A percentile compares a stretch with the other conserved stretches of the same genome.
Evolutionary conservation across 192 early-diverging fungal species (phyloP).

Genomic region (Tieghemiomyces parasiticus): DNA sequence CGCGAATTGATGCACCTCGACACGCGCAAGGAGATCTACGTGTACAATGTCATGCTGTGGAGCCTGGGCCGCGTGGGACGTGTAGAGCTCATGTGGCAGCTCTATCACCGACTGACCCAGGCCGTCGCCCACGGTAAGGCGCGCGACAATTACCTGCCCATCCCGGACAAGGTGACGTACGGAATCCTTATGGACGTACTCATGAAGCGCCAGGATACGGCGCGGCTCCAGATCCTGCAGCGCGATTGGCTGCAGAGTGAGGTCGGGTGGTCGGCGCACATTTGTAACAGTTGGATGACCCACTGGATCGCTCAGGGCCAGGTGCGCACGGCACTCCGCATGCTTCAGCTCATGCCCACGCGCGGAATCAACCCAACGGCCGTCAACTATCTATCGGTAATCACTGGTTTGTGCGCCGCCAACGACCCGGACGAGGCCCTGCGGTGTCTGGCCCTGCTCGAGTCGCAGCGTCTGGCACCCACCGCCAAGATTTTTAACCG

Average conservation of each 20-base stretch:
- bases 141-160: not conserved
- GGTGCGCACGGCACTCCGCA: not conserved
- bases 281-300: constrained; percentile 2
- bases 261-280: constrained; percentile 6
- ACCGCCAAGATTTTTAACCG: constrained; percentile 5
- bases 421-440: not conserved
- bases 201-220: constrained; percentile 1
- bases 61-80: not conserved
- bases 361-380: constrained; percentile 3
- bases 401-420: not conserved
- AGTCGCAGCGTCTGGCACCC: not conserved
- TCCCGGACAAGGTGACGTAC: constrained; percentile 2
- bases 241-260: constrained; percentile 4
- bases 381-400: not conserved
- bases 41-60: constrained; percentile 7
- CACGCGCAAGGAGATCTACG: not conserved
- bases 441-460: not conserved
- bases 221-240: not conserved
- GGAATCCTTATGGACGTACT: not conserved
- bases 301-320: constrained; percentile 5
- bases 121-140: no score
- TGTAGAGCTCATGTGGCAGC: not conserved
- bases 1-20: not conserved
- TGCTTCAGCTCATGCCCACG: constrained; percentile 11
- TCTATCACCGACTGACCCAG: constrained; percentile 7